These are phyloP conservation scores for Fusarium solani-melongenae DNA, from an alignment of 2,329 filamentous ascomycete genomes.

Conservation along the genomic window DNA sequence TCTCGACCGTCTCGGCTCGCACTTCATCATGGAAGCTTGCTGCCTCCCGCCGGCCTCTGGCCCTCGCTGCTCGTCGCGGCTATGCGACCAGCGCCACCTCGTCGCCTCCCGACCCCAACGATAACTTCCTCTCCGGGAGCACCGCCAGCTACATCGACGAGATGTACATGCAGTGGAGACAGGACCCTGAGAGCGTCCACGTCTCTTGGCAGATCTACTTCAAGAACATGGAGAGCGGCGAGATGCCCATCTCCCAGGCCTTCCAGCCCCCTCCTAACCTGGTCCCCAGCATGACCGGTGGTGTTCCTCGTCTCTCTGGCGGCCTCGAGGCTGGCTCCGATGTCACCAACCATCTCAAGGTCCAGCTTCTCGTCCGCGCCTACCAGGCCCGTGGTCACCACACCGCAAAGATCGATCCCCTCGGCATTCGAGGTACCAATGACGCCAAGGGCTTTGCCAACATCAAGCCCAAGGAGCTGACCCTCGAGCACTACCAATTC, in stretches of 20 bases:
- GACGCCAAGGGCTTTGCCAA: constrained; percentile 80
- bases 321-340: constrained; percentile 79
- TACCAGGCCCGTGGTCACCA: constrained; percentile 98
- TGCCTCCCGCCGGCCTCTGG: constrained; percentile 60
- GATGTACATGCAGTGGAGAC: constrained; percentile 99
- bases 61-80: constrained; percentile 61
- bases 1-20: constrained; percentile 53
- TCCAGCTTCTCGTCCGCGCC: constrained; percentile 94
- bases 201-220: constrained; percentile 99
- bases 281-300: constrained; percentile 83
- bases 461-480: constrained; percentile 89
- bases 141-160: constrained; percentile 99
- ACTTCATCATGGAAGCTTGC: constrained; percentile 59
- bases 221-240: constrained; percentile 97
- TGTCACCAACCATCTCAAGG: constrained; percentile 96
- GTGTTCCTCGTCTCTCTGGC: constrained; percentile 78
- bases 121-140: constrained; percentile 96
- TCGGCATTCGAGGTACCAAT: constrained; percentile 81
- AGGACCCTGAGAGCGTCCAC: constrained; percentile 92
- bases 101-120: constrained; percentile 79
- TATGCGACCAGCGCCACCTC: constrained; percentile 65
- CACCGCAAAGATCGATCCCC: constrained; percentile 96
- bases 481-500: constrained; percentile 94
- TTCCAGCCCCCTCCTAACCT: constrained; percentile 96
- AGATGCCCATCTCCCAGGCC: constrained; percentile 97